A percentile compares a stretch with the other conserved stretches of the same genome.
phyloP scores from a whole-genome alignment of 768 basidiomycete genomes.

The Termitomyces sp. region DNA sequence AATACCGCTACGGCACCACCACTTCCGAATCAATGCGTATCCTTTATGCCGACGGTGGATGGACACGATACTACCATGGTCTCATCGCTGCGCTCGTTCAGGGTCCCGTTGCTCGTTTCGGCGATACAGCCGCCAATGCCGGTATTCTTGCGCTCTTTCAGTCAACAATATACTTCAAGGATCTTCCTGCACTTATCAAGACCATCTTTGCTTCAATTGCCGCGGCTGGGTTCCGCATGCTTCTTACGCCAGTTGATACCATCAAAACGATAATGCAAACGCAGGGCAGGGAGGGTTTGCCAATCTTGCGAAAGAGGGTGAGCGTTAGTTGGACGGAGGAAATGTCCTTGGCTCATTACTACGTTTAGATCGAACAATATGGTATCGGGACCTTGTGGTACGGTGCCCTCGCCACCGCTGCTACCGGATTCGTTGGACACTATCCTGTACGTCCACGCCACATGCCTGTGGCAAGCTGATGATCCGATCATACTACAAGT shows the following conservation, averaged over 20 bases:
- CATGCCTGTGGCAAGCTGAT: too few relatives aligned
- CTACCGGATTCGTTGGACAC: slow-evolving; percentile 89
- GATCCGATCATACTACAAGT: slow-evolving; percentile 35
- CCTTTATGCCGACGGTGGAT: slow-evolving; percentile 77
- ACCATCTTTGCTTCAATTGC: slow-evolving; percentile 75
- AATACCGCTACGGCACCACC: slow-evolving; percentile 81
- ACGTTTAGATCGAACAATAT: slow-evolving; percentile 57
- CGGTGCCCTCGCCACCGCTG: slow-evolving; percentile 87
- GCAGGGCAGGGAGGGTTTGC: slow-evolving; percentile 67
- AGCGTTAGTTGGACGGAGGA: slow-evolving; percentile 10
- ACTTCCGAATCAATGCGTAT: slow-evolving; percentile 60
- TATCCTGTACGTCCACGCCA: slow-evolving; percentile 57
- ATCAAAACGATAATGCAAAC: slow-evolving; percentile 95
- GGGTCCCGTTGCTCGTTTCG: slow-evolving; percentile 82
- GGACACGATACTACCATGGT: slow-evolving; percentile 84
- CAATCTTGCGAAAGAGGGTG: slow-evolving; percentile 65
- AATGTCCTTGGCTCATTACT: not conserved
- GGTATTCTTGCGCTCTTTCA: slow-evolving; percentile 85
- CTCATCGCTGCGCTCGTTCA: slow-evolving; percentile 82
- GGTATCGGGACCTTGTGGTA: slow-evolving; percentile 84
- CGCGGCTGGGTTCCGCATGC: slow-evolving; percentile 84
- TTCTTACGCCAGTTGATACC: slow-evolving; percentile 91
- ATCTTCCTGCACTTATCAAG: slow-evolving; percentile 62
- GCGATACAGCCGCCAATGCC: slow-evolving; percentile 92
- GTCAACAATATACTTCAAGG: slow-evolving; percentile 66